Percentiles rank a stretch among this genome's conserved stretches.
Evolutionary conservation across 305 asterid genomes (phyloP).

Genomic region (Rubia peregrina): DNA sequence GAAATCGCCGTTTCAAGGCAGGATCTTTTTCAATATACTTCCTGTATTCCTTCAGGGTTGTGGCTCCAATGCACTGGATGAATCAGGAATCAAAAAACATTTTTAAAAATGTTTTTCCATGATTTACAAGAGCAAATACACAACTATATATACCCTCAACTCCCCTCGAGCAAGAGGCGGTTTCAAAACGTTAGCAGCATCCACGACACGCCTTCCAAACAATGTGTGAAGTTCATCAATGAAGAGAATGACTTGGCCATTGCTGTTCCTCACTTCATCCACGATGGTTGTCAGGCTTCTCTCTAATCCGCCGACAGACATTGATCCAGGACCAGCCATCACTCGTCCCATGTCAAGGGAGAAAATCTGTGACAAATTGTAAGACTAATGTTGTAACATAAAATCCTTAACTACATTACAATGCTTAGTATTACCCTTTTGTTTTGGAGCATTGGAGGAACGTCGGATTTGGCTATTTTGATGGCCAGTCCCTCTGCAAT

Average conservation of each 20-base stretch:
- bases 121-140: no score
- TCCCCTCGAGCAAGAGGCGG: slow-evolving; percentile 44
- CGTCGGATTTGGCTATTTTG: slow-evolving; percentile 15
- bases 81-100: background rate
- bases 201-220: slow-evolving; percentile 19
- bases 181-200: slow-evolving; percentile 36
- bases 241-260: slow-evolving; percentile 28
- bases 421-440: slow-evolving; percentile 18
- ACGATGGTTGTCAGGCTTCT: slow-evolving; percentile 20
- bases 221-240: slow-evolving; percentile 36
- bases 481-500: slow-evolving; percentile 31
- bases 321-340: slow-evolving; percentile 27
- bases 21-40: slow-evolving; percentile 33
- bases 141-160: slow-evolving; percentile 11
- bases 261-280: slow-evolving; percentile 26
- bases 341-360: slow-evolving; percentile 31
- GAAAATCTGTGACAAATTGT: slow-evolving; percentile 15
- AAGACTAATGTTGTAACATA: background rate
- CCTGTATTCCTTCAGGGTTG: slow-evolving; percentile 31
- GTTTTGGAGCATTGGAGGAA: slow-evolving; percentile 18
- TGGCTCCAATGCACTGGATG: slow-evolving; percentile 39
- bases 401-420: background rate
- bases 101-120: no score
- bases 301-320: slow-evolving; percentile 33
- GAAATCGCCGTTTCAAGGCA: slow-evolving; percentile 31